Evolutionary conservation across 768 basidiomycete species (phyloP), one percentile per base, ranked within the genome.

Genomic region (Phylloporus rhodoxanthus): DNA sequence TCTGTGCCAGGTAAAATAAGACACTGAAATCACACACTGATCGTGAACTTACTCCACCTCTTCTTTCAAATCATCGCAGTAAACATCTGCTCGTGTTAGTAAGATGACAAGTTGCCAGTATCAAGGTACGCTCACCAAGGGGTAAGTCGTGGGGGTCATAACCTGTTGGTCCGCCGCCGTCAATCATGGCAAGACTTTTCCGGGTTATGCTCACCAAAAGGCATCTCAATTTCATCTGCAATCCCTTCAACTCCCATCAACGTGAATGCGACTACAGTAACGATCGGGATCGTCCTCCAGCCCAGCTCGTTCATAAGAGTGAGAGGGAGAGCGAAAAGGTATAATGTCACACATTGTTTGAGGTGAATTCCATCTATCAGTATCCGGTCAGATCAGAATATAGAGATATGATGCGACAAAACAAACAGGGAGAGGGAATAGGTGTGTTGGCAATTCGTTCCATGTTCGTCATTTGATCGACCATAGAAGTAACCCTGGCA

Each of bases 241-340:
- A 96, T 97, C 5, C 91, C 92, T 73, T 96, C 93, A 45, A 97
- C 89, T 15, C 92, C 91, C 80, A 93, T 92, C 45, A 96, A 78
- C 1, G 88, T 93, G 72, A 94, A 92, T 8, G 90, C 83, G 25
- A 93, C 85, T 13, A 87, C 80, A 19, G 90, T 91, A 17, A 91
- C 82, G 21, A 93, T 75, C n/a, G 87, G 88, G 9, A 95, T 75
- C 62, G 87, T 87, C 41, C 75, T 78, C 87, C 89, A 92, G 29
- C 84, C 84, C 57, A 94, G 73, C 40, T 91, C 85, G 47, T 82
- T 78, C 39, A 93, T 81, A 26, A 97, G 77, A 2, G 87, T 88
- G 57, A 94, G 79, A 5, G 95, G 95, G 8, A 98, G 76, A 17
- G 90, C 82, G 63, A 93, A 92, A 8, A 98, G 80, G 70, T 95